Evolutionary conservation across 176 grass and related monocot genomes (phyloP).

Genomic region (Lolium multiflorum): DNA sequence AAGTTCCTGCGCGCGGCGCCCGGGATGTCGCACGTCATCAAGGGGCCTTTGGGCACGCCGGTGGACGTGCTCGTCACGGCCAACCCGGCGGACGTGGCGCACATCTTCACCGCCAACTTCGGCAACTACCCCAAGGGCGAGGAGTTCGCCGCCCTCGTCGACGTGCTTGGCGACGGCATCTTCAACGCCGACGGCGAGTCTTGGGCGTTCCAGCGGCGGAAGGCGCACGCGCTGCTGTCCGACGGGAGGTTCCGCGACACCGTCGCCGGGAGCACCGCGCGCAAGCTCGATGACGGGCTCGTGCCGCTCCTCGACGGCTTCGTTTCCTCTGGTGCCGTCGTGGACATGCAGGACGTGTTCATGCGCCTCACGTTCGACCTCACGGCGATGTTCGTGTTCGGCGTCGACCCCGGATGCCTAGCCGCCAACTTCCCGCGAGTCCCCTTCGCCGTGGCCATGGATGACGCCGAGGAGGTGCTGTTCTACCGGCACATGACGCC

Average conservation of each 20-base stretch:
- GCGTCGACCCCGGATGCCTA: slow-evolving; percentile 71
- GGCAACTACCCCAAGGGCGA: slow-evolving; percentile 41
- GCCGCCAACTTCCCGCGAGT: not conserved
- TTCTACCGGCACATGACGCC: slow-evolving; percentile 49
- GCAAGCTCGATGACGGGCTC: slow-evolving; percentile 59
- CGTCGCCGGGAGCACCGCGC: slow-evolving; percentile 38
- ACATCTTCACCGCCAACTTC: slow-evolving; percentile 59
- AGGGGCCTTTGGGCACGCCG: slow-evolving; percentile 49
- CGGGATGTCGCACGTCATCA: slow-evolving; percentile 48
- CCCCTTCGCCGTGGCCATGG: no score
- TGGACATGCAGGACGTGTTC: slow-evolving; percentile 82
- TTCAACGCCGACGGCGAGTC: slow-evolving; percentile 82
- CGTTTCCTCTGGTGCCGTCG: slow-evolving; percentile 29
- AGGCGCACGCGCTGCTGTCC: slow-evolving; percentile 59
- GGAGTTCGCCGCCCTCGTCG: slow-evolving; percentile 63
- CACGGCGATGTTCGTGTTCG: slow-evolving; percentile 71
- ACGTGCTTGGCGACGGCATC: slow-evolving; percentile 73
- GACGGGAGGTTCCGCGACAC: slow-evolving; percentile 55
- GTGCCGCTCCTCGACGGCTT: slow-evolving; percentile 55
- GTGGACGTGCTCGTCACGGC: slow-evolving; percentile 63
- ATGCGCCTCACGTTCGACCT: slow-evolving; percentile 79
- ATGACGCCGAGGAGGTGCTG: no score
- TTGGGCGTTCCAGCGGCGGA: slow-evolving; percentile 70
- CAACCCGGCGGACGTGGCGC: slow-evolving; percentile 69
- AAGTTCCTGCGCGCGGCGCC: slow-evolving; percentile 28